phyloP scores from a whole-genome alignment of 305 asterid genomes.

The Solanum hybrid region DNA sequence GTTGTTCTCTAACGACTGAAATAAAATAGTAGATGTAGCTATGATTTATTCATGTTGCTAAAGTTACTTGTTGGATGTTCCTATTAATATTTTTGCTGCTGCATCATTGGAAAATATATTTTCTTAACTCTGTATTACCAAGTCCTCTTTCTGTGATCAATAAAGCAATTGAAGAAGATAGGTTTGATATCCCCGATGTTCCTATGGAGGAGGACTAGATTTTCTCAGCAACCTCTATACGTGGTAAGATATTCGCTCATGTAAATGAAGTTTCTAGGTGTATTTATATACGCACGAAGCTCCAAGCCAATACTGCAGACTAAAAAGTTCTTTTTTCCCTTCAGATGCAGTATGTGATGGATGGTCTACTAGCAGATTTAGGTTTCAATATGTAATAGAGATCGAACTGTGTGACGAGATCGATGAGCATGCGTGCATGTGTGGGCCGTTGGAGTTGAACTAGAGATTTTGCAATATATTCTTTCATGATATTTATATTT shows the following conservation, averaged over 20 bases:
- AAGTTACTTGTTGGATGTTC: not conserved
- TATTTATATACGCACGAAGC: not conserved
- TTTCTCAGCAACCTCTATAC: not conserved
- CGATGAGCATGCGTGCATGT: not conserved
- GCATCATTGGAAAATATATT: not conserved
- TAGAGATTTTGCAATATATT: not conserved
- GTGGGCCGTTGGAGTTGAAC: not conserved
- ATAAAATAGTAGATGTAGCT: not conserved
- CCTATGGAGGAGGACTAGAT: constrained; percentile 74
- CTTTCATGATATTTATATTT: not conserved
- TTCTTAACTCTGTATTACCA: constrained; percentile 48
- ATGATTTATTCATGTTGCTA: not conserved
- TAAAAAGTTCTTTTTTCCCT: not conserved
- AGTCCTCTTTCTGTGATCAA: constrained; percentile 41
- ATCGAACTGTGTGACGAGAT: not conserved
- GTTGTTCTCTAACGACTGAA: not conserved
- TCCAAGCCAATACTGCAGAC: not conserved
- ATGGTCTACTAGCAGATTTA: not conserved
- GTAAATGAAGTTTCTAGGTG: not conserved
- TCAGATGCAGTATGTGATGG: not conserved
- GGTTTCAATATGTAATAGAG: not conserved
- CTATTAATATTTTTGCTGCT: not conserved
- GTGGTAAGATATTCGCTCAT: not conserved
- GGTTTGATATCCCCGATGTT: constrained; percentile 66
- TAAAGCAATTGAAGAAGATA: constrained; percentile 59